These are phyloP conservation scores for Cucurbita moschata DNA, from an alignment of 306 rosid genomes.

Conservation along the genomic window DNA sequence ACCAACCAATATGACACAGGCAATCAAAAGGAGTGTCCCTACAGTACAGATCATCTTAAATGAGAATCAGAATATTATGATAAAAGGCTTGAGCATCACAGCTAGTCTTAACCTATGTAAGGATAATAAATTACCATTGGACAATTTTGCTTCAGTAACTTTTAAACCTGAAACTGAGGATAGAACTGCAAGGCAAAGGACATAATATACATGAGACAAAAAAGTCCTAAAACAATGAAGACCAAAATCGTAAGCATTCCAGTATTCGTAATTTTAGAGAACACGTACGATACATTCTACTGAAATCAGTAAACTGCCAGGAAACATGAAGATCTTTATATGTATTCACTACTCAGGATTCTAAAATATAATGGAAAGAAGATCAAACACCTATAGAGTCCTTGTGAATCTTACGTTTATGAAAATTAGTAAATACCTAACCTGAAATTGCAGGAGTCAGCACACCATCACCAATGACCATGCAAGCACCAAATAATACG, in stretches of 20 bases:
- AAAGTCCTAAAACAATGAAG: not conserved
- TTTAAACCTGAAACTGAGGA: conserved; percentile 66
- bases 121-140: conserved; percentile 28
- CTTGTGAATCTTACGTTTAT: not conserved
- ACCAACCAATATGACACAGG: conserved; percentile 73
- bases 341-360: not conserved
- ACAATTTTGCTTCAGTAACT: conserved; percentile 42
- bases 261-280: not conserved
- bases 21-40: conserved; percentile 62
- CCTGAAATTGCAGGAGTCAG: conserved; percentile 92
- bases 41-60: conserved; percentile 13
- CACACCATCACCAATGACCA: conserved; percentile 88
- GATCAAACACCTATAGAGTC: not conserved
- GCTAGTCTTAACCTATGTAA: not conserved
- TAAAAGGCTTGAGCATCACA: not conserved
- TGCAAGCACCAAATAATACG: conserved; percentile 68
- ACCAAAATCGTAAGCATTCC: not conserved
- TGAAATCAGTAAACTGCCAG: not conserved
- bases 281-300: not conserved
- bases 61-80: not conserved
- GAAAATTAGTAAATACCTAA: conserved; percentile 11
- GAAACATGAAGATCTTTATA: not conserved
- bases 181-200: conserved; percentile 45
- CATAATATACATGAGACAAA: not conserved
- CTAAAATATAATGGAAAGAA: not conserved